Percentiles rank a stretch among this genome's conserved stretches.
phyloP scores from a whole-genome alignment of 2,329 filamentous ascomycete genomes.

The Penicillium sp. region DNA sequence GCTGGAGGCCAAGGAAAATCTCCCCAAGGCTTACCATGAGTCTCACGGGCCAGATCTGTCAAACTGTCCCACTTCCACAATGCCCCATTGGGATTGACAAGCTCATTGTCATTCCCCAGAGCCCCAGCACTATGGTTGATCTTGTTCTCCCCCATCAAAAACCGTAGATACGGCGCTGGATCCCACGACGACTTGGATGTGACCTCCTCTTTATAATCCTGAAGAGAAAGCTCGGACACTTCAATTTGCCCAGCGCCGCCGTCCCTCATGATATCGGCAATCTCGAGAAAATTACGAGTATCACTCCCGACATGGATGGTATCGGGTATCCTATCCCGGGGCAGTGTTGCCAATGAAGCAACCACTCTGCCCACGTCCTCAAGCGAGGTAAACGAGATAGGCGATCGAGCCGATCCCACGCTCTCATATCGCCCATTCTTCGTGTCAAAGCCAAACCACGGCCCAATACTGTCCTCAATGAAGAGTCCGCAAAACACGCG shows the following conservation, averaged over 20 bases:
- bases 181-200: background rate
- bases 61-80: background rate
- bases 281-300: background rate
- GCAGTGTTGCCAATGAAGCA: background rate
- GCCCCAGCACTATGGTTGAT: background rate
- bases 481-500: constrained; percentile 3
- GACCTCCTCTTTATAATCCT: background rate
- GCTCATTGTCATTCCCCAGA: background rate
- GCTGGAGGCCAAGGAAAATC: background rate
- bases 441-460: background rate
- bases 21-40: background rate
- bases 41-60: background rate
- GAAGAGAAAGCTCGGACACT: background rate
- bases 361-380: background rate
- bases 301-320: background rate
- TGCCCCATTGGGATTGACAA: background rate
- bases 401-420: background rate
- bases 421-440: background rate
- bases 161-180: background rate
- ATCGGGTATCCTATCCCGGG: background rate
- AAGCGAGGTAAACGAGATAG: background rate
- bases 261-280: background rate
- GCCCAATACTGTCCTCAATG: constrained; percentile 2
- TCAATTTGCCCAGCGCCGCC: background rate
- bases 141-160: background rate